Base-by-base conservation (phyloP, 1,284 basidiomycete species). In the Apiotrichum gamsii region DNA sequence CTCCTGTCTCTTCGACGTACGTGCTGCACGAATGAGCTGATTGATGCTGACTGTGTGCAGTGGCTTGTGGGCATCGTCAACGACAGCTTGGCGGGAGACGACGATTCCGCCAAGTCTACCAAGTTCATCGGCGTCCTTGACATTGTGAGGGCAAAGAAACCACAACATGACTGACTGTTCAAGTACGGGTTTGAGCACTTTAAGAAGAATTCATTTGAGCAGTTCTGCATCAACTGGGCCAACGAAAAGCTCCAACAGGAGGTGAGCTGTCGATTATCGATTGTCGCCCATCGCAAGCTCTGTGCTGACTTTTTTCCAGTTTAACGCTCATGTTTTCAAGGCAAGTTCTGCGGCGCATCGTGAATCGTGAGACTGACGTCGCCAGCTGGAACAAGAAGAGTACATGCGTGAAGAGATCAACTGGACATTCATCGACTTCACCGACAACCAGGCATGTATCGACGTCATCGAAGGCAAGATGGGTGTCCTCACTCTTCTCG, bases 181-280 rank as follows among this genome's bases (percentile, higher is more conserved):
- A 45, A 72, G 70, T 94, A 95, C 67, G 91, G 90, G 18, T 95
- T 95, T 58, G 90, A 95, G 72, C 90, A 94, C 71, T 94, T 94
- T 77, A 87, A 94, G 74, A 94, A 93, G 85, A 96, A 96, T 73
- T 95, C 90, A 10, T 98, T 97, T 67, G 95, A 99, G 72, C 95
- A 99, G 75, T 98, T 98, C 75, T 96, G 93, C 72, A 99, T 99
- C 77, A 98, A 99, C 70, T 98, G 97, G 71, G 95, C 95, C 37
- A 98, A 99, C 65, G 95, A 98, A 74, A 97, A 98, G 54, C 59
- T 95, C 28, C 91, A 95, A 61, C 91, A 95, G 70, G 89, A 94
- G 80, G 88, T 87, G 58, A 33, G 63, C 41, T 3, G 5, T 24
- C n/a, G 39, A 48, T 13, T 13, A 37, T 31, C 23, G n/a, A n/a